Evolutionary conservation across 345 rosid species (phyloP).

Genomic region (Brassica carinata): DNA sequence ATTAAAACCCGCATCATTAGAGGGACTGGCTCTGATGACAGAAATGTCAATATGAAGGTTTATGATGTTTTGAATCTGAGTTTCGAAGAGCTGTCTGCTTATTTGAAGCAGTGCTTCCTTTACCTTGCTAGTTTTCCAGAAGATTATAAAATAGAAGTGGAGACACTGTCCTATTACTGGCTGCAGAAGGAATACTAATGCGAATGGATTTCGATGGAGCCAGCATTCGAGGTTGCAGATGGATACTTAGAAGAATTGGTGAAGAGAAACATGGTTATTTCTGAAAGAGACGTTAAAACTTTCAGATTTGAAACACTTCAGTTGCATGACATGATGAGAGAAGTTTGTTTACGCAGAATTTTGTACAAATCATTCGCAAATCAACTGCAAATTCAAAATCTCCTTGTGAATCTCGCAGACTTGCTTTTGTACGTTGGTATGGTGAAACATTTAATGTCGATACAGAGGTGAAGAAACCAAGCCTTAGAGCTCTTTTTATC

Average conservation of each 20-base stretch:
- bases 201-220: background rate
- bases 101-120: no score
- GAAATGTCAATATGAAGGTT: background rate
- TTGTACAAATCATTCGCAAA: background rate
- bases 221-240: slow-evolving; percentile 19
- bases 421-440: no score
- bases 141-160: no score
- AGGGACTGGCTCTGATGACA: background rate
- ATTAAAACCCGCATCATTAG: background rate
- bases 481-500: no score
- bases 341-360: slow-evolving; percentile 5
- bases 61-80: no score
- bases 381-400: background rate
- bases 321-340: background rate
- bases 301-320: background rate
- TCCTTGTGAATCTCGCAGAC: no score
- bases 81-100: no score
- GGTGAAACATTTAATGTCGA: no score
- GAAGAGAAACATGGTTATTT: background rate
- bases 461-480: no score
- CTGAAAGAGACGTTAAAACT: background rate
- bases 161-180: background rate
- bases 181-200: slow-evolving; percentile 44
- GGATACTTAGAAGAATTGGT: slow-evolving; percentile 36
- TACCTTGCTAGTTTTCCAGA: no score